Percentiles rank a stretch among this genome's conserved stretches.
Evolutionary conservation across 2,329 filamentous ascomycete genomes (phyloP).

Genomic region (Aspergillus viridinutans): DNA sequence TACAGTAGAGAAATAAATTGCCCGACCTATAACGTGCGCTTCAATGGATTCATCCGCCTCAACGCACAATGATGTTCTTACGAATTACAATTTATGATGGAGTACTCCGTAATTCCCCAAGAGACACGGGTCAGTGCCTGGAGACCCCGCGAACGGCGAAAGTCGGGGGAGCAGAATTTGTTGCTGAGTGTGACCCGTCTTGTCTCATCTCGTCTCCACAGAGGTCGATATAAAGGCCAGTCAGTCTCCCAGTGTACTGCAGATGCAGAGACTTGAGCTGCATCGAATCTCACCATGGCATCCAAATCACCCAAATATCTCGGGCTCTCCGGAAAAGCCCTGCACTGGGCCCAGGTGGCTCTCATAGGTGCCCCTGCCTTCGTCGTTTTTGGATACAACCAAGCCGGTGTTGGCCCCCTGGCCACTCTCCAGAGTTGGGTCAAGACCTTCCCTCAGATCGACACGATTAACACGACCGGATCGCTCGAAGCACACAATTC

Average conservation of each 20-base stretch:
- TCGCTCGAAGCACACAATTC: conserved; percentile 16
- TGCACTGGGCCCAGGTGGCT: conserved; percentile 17
- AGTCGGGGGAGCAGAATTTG: background rate
- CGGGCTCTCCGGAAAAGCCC: conserved; percentile 5
- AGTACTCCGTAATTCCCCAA: background rate
- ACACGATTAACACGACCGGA: conserved; percentile 39
- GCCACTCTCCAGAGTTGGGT: conserved; percentile 31
- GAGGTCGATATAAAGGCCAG: background rate
- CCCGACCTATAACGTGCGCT: background rate
- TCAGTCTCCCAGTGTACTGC: background rate
- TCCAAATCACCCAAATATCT: background rate
- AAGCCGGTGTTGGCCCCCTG: conserved; percentile 20
- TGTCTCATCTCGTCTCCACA: background rate
- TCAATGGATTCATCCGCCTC: background rate
- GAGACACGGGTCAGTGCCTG: background rate
- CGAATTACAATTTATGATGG: background rate
- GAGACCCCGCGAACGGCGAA: background rate
- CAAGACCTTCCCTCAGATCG: conserved; percentile 51
- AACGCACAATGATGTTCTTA: background rate
- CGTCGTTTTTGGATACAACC: conserved; percentile 25
- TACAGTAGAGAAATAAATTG: background rate
- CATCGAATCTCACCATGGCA: background rate
- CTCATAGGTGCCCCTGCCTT: conserved; percentile 23
- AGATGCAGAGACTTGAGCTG: background rate
- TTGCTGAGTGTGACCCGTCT: background rate